A percentile compares a stretch with the other conserved stretches of the same genome.
Evolutionary conservation across 2,329 filamentous ascomycete genomes (phyloP).

Genomic region (Arthrinium phaeospermum): DNA sequence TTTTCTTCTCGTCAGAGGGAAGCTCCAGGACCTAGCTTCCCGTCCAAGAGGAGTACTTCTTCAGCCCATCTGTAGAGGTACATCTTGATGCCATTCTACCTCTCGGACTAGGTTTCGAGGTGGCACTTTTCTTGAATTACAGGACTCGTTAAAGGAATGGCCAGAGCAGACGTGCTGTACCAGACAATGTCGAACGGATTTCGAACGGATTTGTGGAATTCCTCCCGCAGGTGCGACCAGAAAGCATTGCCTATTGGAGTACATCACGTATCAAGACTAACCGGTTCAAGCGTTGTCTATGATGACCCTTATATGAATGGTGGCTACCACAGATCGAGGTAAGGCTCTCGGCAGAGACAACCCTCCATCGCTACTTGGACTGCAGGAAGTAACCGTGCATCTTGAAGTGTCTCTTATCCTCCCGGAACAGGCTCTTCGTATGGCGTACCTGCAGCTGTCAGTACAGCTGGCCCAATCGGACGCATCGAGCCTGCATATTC

Average conservation of each 20-base stretch:
- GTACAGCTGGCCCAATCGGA: constrained; percentile 43
- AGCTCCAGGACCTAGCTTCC: constrained; percentile 8
- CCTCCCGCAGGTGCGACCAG: constrained; percentile 58
- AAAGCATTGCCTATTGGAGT: constrained; percentile 30
- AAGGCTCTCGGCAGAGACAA: constrained; percentile 32
- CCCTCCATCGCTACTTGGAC: constrained; percentile 28
- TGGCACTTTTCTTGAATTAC: constrained; percentile 18
- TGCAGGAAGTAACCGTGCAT: constrained; percentile 40
- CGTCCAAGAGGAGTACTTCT: constrained; percentile 14
- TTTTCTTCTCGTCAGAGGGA: constrained; percentile 10
- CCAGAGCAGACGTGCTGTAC: constrained; percentile 20
- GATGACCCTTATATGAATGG: constrained; percentile 37
- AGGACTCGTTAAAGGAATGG: constrained; percentile 20
- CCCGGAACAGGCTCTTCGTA: constrained; percentile 41
- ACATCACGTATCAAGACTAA: constrained; percentile 32
- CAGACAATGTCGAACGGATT: constrained; percentile 47
- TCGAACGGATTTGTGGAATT: constrained; percentile 46
- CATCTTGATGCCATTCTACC: constrained; percentile 19
- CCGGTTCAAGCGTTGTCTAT: constrained; percentile 37
- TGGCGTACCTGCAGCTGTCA: constrained; percentile 40
- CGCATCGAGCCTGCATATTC: constrained; percentile 48
- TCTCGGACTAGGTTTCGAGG: constrained; percentile 26
- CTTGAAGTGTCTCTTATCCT: constrained; percentile 51
- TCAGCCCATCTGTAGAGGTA: constrained; percentile 17
- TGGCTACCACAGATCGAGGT: constrained; percentile 40